Evolutionary conservation across 78 protist genomes (phyloP).

Genomic region (Dictyostelium brefeldianum): DNA sequence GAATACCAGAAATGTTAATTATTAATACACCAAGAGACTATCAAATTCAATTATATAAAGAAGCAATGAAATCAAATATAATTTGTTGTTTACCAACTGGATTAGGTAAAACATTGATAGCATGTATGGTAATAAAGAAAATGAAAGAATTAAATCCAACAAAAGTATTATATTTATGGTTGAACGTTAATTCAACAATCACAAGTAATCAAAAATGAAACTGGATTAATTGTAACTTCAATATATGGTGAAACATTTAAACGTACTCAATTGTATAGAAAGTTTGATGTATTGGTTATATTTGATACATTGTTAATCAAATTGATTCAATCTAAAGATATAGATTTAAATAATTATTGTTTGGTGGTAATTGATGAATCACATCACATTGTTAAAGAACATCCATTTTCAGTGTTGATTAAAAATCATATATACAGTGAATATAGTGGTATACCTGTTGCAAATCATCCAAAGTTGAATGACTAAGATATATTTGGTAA

Average conservation of each 20-base stretch:
- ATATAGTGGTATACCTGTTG: too few relatives aligned
- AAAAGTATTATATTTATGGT: conserved; percentile 1
- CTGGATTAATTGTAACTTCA: background rate
- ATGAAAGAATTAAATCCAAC: conserved; percentile 37
- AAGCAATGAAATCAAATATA: conserved; percentile 34
- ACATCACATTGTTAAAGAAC: conserved; percentile 53
- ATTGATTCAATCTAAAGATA: background rate
- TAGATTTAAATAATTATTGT: background rate
- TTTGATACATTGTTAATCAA: conserved; percentile 14
- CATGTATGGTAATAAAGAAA: conserved; percentile 1
- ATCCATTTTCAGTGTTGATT: conserved; percentile 16
- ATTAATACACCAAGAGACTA: conserved; percentile 25
- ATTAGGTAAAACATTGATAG: conserved; percentile 34
- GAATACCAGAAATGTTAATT: background rate
- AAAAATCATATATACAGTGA: too few relatives aligned
- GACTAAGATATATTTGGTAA: too few relatives aligned
- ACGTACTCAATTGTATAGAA: background rate
- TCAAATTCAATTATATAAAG: conserved; percentile 16
- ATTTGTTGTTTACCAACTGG: conserved; percentile 69
- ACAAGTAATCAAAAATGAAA: background rate
- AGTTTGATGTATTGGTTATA: conserved; percentile 24
- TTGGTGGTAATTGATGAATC: conserved; percentile 46
- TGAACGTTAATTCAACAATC: conserved; percentile 36
- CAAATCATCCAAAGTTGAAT: conserved; percentile 1
- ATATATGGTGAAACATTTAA: conserved; percentile 14